A percentile compares a stretch with the other conserved stretches of the same genome.
These are phyloP conservation scores for Eucalyptus cloeziana DNA, from an alignment of 345 rosid species.

Conservation along the genomic window DNA sequence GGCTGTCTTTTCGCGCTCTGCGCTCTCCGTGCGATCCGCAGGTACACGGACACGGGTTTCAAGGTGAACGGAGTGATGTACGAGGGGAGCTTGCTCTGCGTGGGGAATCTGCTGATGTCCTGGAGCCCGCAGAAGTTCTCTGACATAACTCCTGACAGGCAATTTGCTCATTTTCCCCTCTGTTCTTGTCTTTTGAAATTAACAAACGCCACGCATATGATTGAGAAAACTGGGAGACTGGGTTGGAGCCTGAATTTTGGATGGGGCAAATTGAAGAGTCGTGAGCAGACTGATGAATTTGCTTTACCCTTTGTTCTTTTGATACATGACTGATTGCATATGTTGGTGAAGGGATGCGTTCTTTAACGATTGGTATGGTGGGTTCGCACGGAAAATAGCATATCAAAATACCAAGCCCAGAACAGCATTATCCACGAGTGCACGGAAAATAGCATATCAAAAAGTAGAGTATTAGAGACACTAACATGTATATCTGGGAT, in stretches of 20 bases:
- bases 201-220: background rate
- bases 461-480: background rate
- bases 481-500: background rate
- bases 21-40: background rate
- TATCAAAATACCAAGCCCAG: background rate
- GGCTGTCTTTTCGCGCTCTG: background rate
- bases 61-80: slow-evolving; percentile 59
- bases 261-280: background rate
- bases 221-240: background rate
- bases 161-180: background rate
- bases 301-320: background rate
- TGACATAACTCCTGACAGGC: slow-evolving; percentile 76
- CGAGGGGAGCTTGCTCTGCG: slow-evolving; percentile 89
- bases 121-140: slow-evolving; percentile 71
- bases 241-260: background rate
- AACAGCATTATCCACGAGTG: background rate
- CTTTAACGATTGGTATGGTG: background rate
- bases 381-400: background rate
- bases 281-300: background rate
- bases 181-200: background rate
- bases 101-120: slow-evolving; percentile 73
- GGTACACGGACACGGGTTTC: slow-evolving; percentile 77
- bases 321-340: background rate
- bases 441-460: background rate
- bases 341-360: background rate